These are phyloP conservation scores for Termitomyces sp. DNA, from an alignment of 768 basidiomycete genomes.

Conservation along the genomic window DNA sequence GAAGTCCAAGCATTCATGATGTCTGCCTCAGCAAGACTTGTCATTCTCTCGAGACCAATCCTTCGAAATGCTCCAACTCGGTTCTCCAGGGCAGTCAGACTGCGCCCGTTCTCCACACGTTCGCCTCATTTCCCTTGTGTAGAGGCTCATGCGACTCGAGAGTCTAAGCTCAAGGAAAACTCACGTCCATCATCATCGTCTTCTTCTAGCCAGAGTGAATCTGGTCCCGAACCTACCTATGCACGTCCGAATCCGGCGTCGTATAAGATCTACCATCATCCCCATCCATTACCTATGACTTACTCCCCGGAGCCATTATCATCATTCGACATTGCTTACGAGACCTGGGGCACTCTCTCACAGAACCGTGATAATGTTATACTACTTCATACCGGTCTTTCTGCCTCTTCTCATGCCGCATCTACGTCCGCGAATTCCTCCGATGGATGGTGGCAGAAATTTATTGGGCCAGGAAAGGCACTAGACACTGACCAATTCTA, in stretches of 20 bases:
- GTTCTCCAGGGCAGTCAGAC: not conserved
- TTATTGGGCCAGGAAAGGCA: constrained; percentile 92
- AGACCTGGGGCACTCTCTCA: constrained; percentile 94
- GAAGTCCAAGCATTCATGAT: constrained; percentile 2
- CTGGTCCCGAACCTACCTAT: constrained; percentile 80
- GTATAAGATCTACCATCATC: constrained; percentile 67
- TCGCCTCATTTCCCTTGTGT: constrained; percentile 65
- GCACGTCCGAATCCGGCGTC: constrained; percentile 71
- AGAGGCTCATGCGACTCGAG: constrained; percentile 71
- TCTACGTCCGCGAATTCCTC: constrained; percentile 70
- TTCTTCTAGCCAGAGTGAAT: constrained; percentile 24
- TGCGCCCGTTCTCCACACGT: constrained; percentile 4
- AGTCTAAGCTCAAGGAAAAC: constrained; percentile 41
- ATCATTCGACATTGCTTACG: constrained; percentile 87
- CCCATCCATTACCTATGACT: constrained; percentile 56
- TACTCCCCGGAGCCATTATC: constrained; percentile 49
- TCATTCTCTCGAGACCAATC: not conserved
- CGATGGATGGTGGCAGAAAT: constrained; percentile 98
- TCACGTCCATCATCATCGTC: constrained; percentile 17
- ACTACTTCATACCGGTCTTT: constrained; percentile 92
- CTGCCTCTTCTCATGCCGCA: constrained; percentile 93
- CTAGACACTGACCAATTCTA: constrained; percentile 92
- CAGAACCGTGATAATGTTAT: constrained; percentile 79
- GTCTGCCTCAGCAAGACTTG: constrained; percentile 5
- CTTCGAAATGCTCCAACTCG: not conserved